Conservation (phyloP, 768 basidiomycete genomes). For the Mycena floridula region DNA sequence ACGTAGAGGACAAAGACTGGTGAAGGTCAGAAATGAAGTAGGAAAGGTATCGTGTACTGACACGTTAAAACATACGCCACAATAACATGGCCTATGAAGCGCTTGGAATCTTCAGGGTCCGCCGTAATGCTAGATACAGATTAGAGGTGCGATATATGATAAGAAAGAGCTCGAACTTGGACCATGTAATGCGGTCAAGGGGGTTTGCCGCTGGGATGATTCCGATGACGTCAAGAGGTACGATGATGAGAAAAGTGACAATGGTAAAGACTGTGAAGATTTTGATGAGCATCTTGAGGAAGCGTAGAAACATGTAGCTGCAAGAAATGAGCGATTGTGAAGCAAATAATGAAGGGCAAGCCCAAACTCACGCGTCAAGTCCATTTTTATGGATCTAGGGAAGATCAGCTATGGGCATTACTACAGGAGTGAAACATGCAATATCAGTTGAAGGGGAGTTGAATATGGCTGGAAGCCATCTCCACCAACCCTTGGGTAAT, state of each 20-base stretch:
- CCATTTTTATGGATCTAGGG: slow-evolving; percentile 52
- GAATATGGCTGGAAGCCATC: slow-evolving; percentile 45
- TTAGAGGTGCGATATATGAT: not conserved
- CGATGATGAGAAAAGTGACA: slow-evolving; percentile 55
- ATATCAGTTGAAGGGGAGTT: slow-evolving; percentile 37
- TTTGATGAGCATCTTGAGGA: slow-evolving; percentile 55
- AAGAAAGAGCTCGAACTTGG: slow-evolving; percentile 31
- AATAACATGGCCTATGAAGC: slow-evolving; percentile 53
- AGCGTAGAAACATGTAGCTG: slow-evolving; percentile 54
- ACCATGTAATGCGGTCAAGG: slow-evolving; percentile 44
- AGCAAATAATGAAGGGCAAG: not conserved
- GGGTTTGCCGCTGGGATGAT: slow-evolving; percentile 25
- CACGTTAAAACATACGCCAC: slow-evolving; percentile 45
- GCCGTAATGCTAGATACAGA: slow-evolving; percentile 23
- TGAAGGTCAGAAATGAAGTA: slow-evolving; percentile 3
- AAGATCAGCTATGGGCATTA: not conserved
- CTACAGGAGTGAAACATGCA: slow-evolving; percentile 21
- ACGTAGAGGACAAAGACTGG: slow-evolving; percentile 56
- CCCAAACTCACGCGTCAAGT: slow-evolving; percentile 55
- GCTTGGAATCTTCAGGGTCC: slow-evolving; percentile 27
- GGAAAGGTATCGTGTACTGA: slow-evolving; percentile 15
- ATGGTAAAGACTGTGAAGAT: slow-evolving; percentile 50
- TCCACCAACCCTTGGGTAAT: slow-evolving; percentile 39
- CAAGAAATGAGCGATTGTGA: not conserved
- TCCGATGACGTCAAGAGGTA: slow-evolving; percentile 50